phyloP scores from a whole-genome alignment of 1,284 basidiomycete species.

The Rhodotorula mucilaginosa region DNA sequence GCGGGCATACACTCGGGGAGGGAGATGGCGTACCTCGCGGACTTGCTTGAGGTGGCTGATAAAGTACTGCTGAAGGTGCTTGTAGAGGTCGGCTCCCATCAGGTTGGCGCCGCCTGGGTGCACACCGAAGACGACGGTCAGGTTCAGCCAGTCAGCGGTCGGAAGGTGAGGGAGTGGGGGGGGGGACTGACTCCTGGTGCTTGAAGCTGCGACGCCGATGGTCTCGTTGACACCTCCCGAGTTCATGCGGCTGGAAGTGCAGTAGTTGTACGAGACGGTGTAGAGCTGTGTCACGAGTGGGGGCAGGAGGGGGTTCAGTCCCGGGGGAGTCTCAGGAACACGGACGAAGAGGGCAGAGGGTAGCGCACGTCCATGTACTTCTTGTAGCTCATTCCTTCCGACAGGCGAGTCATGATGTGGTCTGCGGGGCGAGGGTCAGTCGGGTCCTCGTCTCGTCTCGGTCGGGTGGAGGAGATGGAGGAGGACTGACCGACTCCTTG shows the following conservation, averaged over 20 bases:
- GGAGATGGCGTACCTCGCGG: conserved; percentile 55
- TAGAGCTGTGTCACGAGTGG: conserved; percentile 23
- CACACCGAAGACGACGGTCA: background rate
- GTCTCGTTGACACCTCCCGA: conserved; percentile 56
- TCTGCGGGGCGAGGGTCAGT: conserved; percentile 51
- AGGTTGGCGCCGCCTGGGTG: conserved; percentile 69
- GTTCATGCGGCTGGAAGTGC: conserved; percentile 81
- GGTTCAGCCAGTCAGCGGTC: background rate
- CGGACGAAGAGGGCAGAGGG: no score
- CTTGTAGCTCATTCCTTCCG: conserved; percentile 82
- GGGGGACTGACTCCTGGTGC: background rate
- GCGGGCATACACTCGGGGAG: background rate
- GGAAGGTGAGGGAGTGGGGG: no score
- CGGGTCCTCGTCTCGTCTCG: background rate
- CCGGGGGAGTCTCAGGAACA: background rate
- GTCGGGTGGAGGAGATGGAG: background rate
- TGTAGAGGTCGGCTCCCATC: conserved; percentile 92
- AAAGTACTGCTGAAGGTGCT: conserved; percentile 82
- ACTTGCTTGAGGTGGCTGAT: conserved; percentile 69
- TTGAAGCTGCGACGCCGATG: conserved; percentile 40
- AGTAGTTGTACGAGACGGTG: conserved; percentile 88
- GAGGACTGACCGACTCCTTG: conserved; percentile 61
- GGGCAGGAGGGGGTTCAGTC: background rate
- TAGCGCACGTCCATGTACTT: conserved; percentile 75
- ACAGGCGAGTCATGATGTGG: conserved; percentile 84